These are phyloP conservation scores for Nannizzia gypsea DNA, from an alignment of 2,329 filamentous ascomycete species.

Conservation along the genomic window DNA sequence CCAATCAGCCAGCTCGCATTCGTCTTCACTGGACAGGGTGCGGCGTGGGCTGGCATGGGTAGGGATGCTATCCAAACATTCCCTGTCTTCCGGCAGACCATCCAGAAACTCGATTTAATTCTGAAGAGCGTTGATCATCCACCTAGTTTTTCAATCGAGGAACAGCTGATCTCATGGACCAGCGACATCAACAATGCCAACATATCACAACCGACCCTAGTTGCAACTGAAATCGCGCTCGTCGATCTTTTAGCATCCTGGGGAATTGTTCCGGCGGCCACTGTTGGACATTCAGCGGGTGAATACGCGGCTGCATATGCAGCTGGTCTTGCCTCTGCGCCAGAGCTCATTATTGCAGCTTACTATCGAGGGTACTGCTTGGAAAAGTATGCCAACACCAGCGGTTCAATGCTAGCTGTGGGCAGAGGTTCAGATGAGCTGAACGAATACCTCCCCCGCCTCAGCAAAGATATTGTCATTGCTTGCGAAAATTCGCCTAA, in stretches of 20 bases:
- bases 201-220: constrained; percentile 11
- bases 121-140: neutral
- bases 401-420: constrained; percentile 10
- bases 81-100: neutral
- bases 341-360: constrained; percentile 36
- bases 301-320: constrained; percentile 16
- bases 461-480: neutral
- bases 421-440: constrained; percentile 2
- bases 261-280: constrained; percentile 8
- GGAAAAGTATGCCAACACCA: constrained; percentile 11
- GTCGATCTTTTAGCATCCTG: constrained; percentile 6
- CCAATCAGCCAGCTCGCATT: constrained; percentile 4
- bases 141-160: neutral
- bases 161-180: neutral
- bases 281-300: constrained; percentile 13
- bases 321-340: too few species aligned
- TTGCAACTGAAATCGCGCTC: constrained; percentile 11
- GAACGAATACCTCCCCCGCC: constrained; percentile 1
- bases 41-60: constrained; percentile 11
- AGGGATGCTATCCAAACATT: neutral
- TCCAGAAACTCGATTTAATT: too few species aligned
- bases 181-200: neutral
- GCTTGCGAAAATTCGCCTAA: constrained; percentile 13
- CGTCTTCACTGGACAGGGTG: constrained; percentile 15
- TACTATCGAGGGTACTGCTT: constrained; percentile 8